Evolutionary conservation across 495 filamentous ascomycete genomes (phyloP), one percentile per base, ranked within the genome.

Genomic region (Aspergillus avenaceus): DNA sequence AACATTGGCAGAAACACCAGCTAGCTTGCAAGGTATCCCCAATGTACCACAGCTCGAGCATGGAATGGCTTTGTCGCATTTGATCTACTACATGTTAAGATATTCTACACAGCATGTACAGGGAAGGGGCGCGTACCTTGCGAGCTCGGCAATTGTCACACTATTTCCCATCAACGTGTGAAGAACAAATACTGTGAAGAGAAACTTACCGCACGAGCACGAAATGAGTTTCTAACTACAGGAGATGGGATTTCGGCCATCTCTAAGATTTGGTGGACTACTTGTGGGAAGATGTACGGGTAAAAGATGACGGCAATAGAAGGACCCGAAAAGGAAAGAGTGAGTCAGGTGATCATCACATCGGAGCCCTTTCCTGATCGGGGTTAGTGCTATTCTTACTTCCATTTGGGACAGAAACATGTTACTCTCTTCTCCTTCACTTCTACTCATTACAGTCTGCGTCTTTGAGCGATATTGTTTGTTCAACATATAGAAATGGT

Each of bases 71-170:
- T 60, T 63, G 55, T 63, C 61, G 42, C 61, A 63, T 56, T 60
- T 57, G 28, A 58, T 60, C 61, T 63, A 16, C 5, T 19, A 12
- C 6, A 7, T 5, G 8, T 16, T 41, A 32, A 13, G n/a, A n/a
- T n/a, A n/a, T 5, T 9, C 12, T 24, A 25, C 34, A 19, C 3
- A 1, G 19, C 3, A 37, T 6, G 18, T 7, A 8, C 18, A 8
- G 8, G 6, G 9, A n/a, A 22, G 2, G 7, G 11, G 1, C 2
- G 16, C 26, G 19, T 51, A 63, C 60, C 54, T 63, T 63, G n/a
- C 61, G 54, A 26, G 56, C 19, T 28, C 61, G 57, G 46, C 61
- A 63, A 49, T 63, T 63, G 19, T 63, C 57, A 36, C 61, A 63
- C 60, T 63, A 23, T 8, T 38, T 1, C 3, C 40, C n/a, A 21